Base-by-base conservation (phyloP, 108 stramenopile genomes). In the Skeletonema costatum region DNA sequence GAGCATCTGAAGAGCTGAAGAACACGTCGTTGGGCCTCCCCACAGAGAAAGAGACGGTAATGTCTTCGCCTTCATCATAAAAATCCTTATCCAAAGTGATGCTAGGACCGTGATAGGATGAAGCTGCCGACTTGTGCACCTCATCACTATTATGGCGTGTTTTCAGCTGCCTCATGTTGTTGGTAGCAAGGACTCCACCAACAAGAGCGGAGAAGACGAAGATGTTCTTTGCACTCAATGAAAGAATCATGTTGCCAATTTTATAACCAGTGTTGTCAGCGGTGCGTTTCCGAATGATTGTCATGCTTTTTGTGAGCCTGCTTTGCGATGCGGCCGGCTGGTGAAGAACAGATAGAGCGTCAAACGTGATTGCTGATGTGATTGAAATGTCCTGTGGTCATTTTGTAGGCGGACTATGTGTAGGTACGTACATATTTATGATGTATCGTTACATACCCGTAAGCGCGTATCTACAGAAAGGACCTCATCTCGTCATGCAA, bases 31-130 rank as follows among this genome's bases (percentile, higher is more conserved):
- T 70, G 16, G 51, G 69, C 4, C 44, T 19, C 12, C 69, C 69
- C 10, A 70, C 69, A 33, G 69, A 70, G 69, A 70, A 58, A 2
- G 51, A 35, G 29, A 70, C 51, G 14, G 56, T 39, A 19, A 70
- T 70, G 4, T 42, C 32, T 35, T 70, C 69, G 53, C 33, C 44
- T 39, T 70, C 69, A 1, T 2, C 13, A 36, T 70, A 70, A 29
- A 5, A 0, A 8, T 56, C 21, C 25, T 56, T 56, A 11, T 56
- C 53, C 53, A 56, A 56, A 56, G 25, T 56, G 25, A 56, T 56
- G 9, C 21, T 56, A 9, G 53, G 53, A 25, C 53, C 21, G 16
- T 56, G 53, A 25, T 56, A 56, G 9, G 53, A 56, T 56, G 53
- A 7, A 56, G 53, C 2, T 21, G 9, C 21, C 9, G 2, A 2